Conservation (phyloP, 192 early-diverging fungal genomes). For the Hyaloraphidium curvatum region DNA sequence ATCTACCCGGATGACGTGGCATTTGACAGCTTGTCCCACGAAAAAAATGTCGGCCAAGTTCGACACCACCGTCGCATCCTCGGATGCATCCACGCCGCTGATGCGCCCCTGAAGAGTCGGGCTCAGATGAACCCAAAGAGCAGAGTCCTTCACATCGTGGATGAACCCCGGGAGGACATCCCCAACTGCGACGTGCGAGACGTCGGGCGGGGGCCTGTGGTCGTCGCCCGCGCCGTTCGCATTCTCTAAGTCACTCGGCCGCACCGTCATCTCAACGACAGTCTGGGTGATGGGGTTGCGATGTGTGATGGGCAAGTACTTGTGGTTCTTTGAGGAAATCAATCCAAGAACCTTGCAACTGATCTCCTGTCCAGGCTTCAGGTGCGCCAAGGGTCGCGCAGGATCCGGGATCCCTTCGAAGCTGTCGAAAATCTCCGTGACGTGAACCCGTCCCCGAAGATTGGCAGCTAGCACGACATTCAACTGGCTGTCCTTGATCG, state of each 20-base stretch:
- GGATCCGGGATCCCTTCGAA: conserved; percentile 20
- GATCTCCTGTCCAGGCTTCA: conserved; percentile 34
- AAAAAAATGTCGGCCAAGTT: conserved; percentile 13
- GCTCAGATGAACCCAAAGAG: conserved; percentile 19
- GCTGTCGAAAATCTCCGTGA: conserved; percentile 41
- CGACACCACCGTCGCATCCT: conserved; percentile 8
- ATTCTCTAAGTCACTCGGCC: conserved; percentile 23
- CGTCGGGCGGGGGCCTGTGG: conserved; percentile 2
- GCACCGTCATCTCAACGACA: conserved; percentile 37
- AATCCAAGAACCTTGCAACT: conserved; percentile 47
- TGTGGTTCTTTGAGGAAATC: conserved; percentile 36
- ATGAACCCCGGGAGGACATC: conserved; percentile 18
- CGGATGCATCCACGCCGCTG: conserved; percentile 11
- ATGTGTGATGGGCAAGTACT: conserved; percentile 45
- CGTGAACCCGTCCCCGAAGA: conserved; percentile 52
- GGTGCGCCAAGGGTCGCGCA: conserved; percentile 36
- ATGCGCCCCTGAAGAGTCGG: conserved; percentile 18
- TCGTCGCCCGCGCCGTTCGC: conserved; percentile 11
- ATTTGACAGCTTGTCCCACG: not conserved
- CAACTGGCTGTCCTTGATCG: conserved; percentile 29
- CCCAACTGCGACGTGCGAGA: conserved; percentile 15
- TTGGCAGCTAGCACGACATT: conserved; percentile 46
- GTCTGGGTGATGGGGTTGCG: conserved; percentile 19
- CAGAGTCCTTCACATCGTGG: conserved; percentile 11
- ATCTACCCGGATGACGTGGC: conserved; percentile 3